Conservation (phyloP, 2,329 filamentous ascomycete species). For the Venturia oleaginea region DNA sequence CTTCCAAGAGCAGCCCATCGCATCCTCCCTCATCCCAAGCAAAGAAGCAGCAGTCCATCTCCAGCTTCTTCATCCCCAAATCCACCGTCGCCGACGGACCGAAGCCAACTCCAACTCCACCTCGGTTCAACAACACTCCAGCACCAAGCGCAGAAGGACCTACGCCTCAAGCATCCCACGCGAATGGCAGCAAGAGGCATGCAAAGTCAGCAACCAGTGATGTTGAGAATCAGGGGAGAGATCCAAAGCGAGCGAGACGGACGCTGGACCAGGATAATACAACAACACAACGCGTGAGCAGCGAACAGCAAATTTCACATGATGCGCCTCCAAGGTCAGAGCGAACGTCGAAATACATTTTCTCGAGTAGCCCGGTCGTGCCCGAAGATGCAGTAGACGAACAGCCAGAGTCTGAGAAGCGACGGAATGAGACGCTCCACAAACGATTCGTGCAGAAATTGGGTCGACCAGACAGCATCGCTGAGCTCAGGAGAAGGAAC, state of each 20-base stretch:
- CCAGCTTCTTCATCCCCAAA: constrained; percentile 63
- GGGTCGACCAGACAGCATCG: constrained; percentile 73
- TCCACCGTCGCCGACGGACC: constrained; percentile 20
- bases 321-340: constrained; percentile 28
- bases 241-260: constrained; percentile 16
- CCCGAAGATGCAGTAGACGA: constrained; percentile 30
- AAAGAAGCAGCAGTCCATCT: constrained; percentile 67
- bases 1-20: neutral
- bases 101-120: constrained; percentile 17
- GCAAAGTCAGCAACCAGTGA: constrained; percentile 17
- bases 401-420: constrained; percentile 45
- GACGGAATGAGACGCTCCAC: constrained; percentile 64
- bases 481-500: constrained; percentile 54
- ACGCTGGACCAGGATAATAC: constrained; percentile 10
- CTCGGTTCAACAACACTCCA: neutral
- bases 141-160: neutral
- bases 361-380: constrained; percentile 41
- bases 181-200: constrained; percentile 17
- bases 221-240: constrained; percentile 15
- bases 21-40: neutral
- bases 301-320: neutral
- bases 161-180: constrained; percentile 12
- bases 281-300: constrained; percentile 1
- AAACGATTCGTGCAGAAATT: constrained; percentile 83
- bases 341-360: constrained; percentile 50